Percentiles rank a stretch among this genome's conserved stretches.
Evolutionary conservation across 2,329 filamentous ascomycete species (phyloP).

Genomic region (Apiospora marii): DNA sequence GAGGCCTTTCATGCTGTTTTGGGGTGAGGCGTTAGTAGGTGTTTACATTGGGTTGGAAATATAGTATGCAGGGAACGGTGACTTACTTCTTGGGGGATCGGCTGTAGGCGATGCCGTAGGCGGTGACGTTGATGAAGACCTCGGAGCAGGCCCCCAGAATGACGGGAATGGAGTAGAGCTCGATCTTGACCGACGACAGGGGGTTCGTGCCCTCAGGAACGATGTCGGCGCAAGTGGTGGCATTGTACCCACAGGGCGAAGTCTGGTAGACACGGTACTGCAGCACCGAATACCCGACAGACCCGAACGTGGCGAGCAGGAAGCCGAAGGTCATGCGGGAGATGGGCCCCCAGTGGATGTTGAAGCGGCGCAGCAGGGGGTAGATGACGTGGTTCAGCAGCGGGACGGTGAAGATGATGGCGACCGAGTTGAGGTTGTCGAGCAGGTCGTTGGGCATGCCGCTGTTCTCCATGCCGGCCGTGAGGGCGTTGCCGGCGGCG

Average conservation of each 20-base stretch:
- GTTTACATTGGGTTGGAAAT: neutral
- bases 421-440: slow-evolving; percentile 64
- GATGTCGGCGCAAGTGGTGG: slow-evolving; percentile 40
- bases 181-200: slow-evolving; percentile 56
- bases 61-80: too few relatives aligned
- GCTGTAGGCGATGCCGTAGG: slow-evolving; percentile 72
- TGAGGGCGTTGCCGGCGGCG: slow-evolving; percentile 53
- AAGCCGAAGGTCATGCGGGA: slow-evolving; percentile 65
- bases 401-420: slow-evolving; percentile 64
- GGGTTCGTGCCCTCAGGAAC: slow-evolving; percentile 44
- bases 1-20: slow-evolving; percentile 61
- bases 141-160: slow-evolving; percentile 61
- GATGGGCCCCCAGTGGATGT: slow-evolving; percentile 65
- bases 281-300: slow-evolving; percentile 50
- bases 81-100: slow-evolving; percentile 64
- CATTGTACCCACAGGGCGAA: slow-evolving; percentile 51
- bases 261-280: slow-evolving; percentile 51
- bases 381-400: slow-evolving; percentile 62
- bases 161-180: slow-evolving; percentile 59
- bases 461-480: slow-evolving; percentile 49
- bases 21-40: neutral
- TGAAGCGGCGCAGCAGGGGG: slow-evolving; percentile 58
- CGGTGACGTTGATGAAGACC: slow-evolving; percentile 67
- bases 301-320: slow-evolving; percentile 55
- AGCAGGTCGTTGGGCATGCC: slow-evolving; percentile 67